phyloP scores from a whole-genome alignment of 805 yeast genomes.

The Kluyveromyces lactis region DNA sequence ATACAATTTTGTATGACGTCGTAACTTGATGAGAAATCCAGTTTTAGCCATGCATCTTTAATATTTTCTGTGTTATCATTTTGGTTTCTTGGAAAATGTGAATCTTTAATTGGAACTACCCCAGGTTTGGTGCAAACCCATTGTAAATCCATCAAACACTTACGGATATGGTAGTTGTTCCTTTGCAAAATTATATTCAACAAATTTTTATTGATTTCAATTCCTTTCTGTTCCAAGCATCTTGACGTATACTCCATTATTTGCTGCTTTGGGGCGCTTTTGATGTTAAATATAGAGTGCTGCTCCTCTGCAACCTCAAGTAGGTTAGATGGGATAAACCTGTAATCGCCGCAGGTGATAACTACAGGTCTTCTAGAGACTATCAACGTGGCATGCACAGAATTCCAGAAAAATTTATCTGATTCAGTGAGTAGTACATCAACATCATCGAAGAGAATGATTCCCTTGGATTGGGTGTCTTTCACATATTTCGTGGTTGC shows the following conservation, averaged over 20 bases:
- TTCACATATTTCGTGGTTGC: constrained; percentile 80
- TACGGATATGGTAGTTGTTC: constrained; percentile 37
- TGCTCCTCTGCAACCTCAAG: constrained; percentile 38
- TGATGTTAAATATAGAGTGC: constrained; percentile 31
- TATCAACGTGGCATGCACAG: constrained; percentile 51
- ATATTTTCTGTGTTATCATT: not conserved
- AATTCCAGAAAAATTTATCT: constrained; percentile 76
- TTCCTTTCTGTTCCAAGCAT: constrained; percentile 24
- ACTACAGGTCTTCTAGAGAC: constrained; percentile 63
- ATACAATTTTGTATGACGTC: constrained; percentile 13
- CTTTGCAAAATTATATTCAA: constrained; percentile 25
- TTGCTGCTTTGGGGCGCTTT: constrained; percentile 13
- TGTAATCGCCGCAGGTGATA: constrained; percentile 48
- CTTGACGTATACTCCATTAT: constrained; percentile 31
- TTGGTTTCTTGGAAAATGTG: not conserved
- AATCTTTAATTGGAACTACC: not conserved
- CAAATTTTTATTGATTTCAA: constrained; percentile 26
- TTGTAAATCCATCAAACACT: constrained; percentile 39
- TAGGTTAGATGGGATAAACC: constrained; percentile 40
- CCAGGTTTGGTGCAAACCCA: constrained; percentile 9
- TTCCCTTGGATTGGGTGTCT: constrained; percentile 40
- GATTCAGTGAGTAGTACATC: constrained; percentile 67
- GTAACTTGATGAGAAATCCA: constrained; percentile 14
- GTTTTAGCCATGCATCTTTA: not conserved
- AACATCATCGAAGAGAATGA: constrained; percentile 78